Evolutionary conservation across 306 rosid genomes (phyloP), one percentile per base, ranked within the genome.

Genomic region (Sicyos baderoa): DNA sequence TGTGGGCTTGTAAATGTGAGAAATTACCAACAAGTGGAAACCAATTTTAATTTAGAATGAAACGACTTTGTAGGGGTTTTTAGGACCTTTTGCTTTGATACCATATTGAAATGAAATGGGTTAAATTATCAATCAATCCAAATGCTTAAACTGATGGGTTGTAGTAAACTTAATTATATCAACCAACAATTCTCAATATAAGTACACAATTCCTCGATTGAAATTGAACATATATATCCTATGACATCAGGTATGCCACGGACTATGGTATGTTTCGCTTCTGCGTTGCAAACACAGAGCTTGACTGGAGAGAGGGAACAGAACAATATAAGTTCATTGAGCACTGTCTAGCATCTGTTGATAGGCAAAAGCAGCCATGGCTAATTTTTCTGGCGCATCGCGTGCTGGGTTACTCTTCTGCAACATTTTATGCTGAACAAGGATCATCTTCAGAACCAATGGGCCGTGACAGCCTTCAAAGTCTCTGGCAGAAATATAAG

Each of bases 301-400:
- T 82, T 42, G 95, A 89, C 78, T 93, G 98, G 97, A 88, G 97
- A 72, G 87, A 85, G 79, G 98, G 97, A 75, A 72, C 89, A 10
- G 97, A 87, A 56, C 98, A 93, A 65, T 88, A 86, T 70, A 76
- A 77, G 63, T 93, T 93, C 84, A 89, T 93, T 12, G 95, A 93
- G 78, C 64, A 88, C 64, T 93, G 98, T 85, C 77, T 93, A 53
- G 84, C 93, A 25, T 73, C 98, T 1, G 98, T 89, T 62, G 95
- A 93, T 74, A 81, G 97, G 69, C 92, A 88, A 77, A 93, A 93
- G 78, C 98, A 93, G 68, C 98, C 97, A 44, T 93, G 98, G 98
- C 78, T 93, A 40, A 82, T 93, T 78, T 93, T 93, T 80, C 87
- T 93, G 67, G 95, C 97, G 3, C 98, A 93, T 74, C 86, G 98